Base-by-base conservation (phyloP, 345 rosid genomes). In the Erucastrum elatum region DNA sequence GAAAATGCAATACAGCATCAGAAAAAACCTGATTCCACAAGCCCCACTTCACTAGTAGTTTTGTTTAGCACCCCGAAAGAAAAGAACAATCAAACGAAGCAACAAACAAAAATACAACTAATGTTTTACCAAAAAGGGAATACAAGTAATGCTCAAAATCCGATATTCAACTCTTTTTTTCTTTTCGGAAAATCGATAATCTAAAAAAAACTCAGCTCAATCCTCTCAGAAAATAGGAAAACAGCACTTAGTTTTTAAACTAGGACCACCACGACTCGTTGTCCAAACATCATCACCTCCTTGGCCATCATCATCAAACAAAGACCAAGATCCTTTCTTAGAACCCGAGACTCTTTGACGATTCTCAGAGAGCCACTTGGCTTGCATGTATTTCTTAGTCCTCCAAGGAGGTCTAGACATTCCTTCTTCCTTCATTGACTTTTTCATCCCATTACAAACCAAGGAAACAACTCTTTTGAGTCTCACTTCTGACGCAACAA, bases 401-500 rank as follows among this genome's bases (percentile, higher is more conserved):
- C 92, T 87, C 90, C 90, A 87, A 1, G 92, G 92, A 27, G 88
- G 87, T 21, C 87, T 17, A 56, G 78, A 60, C 41, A 87, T 83
- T 25, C 82, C 86, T 4, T 78, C 84, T 56, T 87, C 84, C 51
- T 82, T 75, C 49, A 88, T 80, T 0, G 88, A 85, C 30, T 81
- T 64, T 16, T 84, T 82, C 16, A 83, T 80, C 68, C 87, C 92
- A 35, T 80, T 49, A 64, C 90, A 86, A n/a, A 87, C 65, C 74
- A 88, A 34, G 1, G 84, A 69, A 27, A 87, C 75, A 44, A 84
- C 74, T 70, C 75, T 81, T 8, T 75, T 73, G 1, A 88, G 84
- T 37, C 79, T 88, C 59, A 75, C 87, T 44, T 87, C 92, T 1
- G 56, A 79, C 1, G 84, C 88, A 6, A 87, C 85, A 15, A 87